A percentile compares a stretch with the other conserved stretches of the same genome.
Conservation (phyloP, 2,329 filamentous ascomycete species). For the Alternaria arbusti region DNA sequence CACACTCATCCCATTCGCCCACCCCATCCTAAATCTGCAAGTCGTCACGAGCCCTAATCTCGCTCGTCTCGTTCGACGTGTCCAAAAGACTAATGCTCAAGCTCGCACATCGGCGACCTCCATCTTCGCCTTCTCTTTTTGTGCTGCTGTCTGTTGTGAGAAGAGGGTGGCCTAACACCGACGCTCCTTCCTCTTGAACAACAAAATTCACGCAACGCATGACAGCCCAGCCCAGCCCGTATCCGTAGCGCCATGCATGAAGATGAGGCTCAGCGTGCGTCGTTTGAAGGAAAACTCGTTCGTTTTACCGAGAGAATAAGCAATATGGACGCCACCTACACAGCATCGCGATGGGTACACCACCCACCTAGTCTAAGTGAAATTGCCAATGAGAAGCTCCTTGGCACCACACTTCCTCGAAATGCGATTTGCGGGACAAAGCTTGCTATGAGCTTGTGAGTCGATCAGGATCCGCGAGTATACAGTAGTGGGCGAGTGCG, state of each 20-base stretch:
- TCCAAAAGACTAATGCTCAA: background rate
- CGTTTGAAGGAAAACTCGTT: background rate
- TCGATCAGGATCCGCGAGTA: background rate
- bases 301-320: slow-evolving; percentile 20
- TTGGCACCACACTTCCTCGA: background rate
- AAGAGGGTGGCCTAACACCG: background rate
- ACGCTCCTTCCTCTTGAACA: background rate
- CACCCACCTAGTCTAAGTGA: background rate
- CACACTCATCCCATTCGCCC: slow-evolving; percentile 6
- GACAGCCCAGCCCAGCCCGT: background rate
- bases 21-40: slow-evolving; percentile 1
- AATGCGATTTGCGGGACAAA: background rate
- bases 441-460: background rate
- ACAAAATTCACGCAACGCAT: slow-evolving; percentile 1
- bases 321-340: slow-evolving; percentile 10
- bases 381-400: background rate
- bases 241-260: slow-evolving; percentile 11
- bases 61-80: background rate
- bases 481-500: background rate
- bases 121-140: background rate
- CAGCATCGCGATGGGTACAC: background rate
- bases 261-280: slow-evolving; percentile 20
- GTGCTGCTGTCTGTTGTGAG: background rate
- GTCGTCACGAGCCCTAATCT: slow-evolving; percentile 8
- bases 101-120: slow-evolving; percentile 16